phyloP scores from a whole-genome alignment of 2,329 filamentous ascomycete genomes.

The Botrytis galanthina region DNA sequence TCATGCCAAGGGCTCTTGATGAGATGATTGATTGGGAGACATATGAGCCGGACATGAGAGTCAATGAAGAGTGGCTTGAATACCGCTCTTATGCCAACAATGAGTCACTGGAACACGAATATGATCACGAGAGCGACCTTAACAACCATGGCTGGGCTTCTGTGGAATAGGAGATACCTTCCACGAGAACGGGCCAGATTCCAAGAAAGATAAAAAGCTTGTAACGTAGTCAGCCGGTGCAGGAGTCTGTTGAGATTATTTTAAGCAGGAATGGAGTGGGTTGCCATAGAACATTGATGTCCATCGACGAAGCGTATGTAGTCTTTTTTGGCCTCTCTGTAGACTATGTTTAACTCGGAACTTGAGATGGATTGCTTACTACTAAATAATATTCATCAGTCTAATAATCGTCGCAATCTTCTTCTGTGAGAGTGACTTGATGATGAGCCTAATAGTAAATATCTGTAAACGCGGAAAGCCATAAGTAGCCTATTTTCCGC shows the following conservation, averaged over 20 bases:
- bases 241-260: neutral
- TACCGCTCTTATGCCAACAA: neutral
- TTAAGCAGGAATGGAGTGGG: neutral
- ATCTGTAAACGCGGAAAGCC: too few relatives aligned
- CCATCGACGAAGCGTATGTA: rapidly evolving
- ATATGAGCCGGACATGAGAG: neutral
- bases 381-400: neutral
- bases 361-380: too few relatives aligned
- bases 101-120: too few relatives aligned
- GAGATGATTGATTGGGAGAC: neutral
- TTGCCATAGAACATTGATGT: neutral
- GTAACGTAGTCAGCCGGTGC: neutral
- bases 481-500: too few relatives aligned
- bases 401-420: neutral
- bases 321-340: neutral
- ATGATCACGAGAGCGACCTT: neutral
- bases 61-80: neutral
- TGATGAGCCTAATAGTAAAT: neutral
- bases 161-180: neutral
- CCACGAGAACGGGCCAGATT: neutral
- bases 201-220: neutral
- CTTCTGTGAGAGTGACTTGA: neutral
- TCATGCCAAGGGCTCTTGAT: neutral
- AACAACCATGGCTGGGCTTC: too few relatives aligned
- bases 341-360: too few relatives aligned